A percentile compares a stretch with the other conserved stretches of the same genome.
Conservation (phyloP, 306 rosid genomes). For the Casuarina cunninghamiana region DNA sequence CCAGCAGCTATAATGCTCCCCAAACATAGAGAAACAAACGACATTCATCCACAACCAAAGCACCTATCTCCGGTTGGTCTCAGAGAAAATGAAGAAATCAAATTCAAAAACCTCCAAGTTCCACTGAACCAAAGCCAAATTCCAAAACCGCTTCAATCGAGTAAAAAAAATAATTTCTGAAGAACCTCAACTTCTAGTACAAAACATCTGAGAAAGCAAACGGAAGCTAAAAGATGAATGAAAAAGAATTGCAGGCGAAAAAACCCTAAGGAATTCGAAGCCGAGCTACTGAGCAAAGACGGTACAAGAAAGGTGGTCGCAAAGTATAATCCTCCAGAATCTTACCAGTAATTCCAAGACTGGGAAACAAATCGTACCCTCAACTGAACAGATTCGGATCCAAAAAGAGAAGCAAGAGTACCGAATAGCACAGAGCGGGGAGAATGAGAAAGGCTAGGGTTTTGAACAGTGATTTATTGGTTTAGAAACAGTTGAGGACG, state of each 20-base stretch:
- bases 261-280: conserved; percentile 10
- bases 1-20: conserved; percentile 10
- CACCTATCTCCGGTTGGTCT: not conserved
- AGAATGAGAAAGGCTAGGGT: conserved; percentile 23
- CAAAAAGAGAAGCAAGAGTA: not conserved
- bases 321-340: conserved; percentile 10
- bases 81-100: not conserved
- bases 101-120: not conserved
- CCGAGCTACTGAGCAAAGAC: not conserved
- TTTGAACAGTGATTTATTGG: not conserved
- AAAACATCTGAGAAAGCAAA: conserved; percentile 6
- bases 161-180: not conserved
- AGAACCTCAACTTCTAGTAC: not conserved
- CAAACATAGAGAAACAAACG: not conserved
- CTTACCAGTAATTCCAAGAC: conserved; percentile 10
- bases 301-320: not conserved
- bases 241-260: not conserved
- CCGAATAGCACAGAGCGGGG: not conserved
- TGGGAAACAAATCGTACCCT: not conserved
- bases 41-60: not conserved
- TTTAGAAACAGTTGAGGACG: not conserved
- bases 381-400: conserved; percentile 9
- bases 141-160: not conserved
- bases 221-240: not conserved
- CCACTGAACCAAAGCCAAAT: not conserved